Conservation (phyloP, 495 filamentous ascomycete species). For the Penicillium turbatum region DNA sequence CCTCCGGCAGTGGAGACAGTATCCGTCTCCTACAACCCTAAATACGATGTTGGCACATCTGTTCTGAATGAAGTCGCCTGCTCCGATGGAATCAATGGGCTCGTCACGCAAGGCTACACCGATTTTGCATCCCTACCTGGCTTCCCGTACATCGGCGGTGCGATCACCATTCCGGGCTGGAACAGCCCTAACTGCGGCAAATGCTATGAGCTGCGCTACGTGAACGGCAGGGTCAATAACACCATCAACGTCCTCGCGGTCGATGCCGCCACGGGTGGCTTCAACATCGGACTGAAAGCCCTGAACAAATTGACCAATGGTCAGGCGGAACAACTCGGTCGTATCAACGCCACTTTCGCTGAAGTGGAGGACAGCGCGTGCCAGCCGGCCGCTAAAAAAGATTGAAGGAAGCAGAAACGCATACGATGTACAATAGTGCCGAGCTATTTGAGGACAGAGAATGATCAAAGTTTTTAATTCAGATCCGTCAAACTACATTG, state of each 20-base stretch:
- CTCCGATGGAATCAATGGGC: conserved; percentile 54
- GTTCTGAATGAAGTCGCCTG: conserved; percentile 60
- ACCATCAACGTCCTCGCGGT: conserved; percentile 64
- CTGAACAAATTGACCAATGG: conserved; percentile 63
- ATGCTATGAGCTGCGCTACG: conserved; percentile 62
- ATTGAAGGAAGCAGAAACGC: not conserved
- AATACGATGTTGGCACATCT: conserved; percentile 31
- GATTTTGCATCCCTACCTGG: conserved; percentile 53
- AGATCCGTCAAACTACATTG: conserved; percentile 7
- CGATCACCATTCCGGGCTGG: conserved; percentile 55
- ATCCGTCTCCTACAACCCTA: conserved; percentile 36
- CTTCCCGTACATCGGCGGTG: conserved; percentile 62
- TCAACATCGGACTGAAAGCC: conserved; percentile 61
- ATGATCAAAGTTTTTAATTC: conserved; percentile 8
- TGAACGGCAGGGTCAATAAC: conserved; percentile 31
- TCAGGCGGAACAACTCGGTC: conserved; percentile 51
- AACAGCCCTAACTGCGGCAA: conserved; percentile 59
- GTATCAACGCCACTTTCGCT: conserved; percentile 48
- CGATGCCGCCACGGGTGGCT: conserved; percentile 55
- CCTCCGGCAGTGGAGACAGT: conserved; percentile 14
- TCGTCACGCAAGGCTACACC: conserved; percentile 63
- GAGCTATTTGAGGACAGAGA: not conserved
- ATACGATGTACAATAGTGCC: not conserved
- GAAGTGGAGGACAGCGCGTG: conserved; percentile 40
- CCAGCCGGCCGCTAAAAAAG: conserved; percentile 20